Percentiles rank a stretch among this genome's conserved stretches.
phyloP scores from a whole-genome alignment of 352 stramenopile genomes.

The Globisporangium paddicum region DNA sequence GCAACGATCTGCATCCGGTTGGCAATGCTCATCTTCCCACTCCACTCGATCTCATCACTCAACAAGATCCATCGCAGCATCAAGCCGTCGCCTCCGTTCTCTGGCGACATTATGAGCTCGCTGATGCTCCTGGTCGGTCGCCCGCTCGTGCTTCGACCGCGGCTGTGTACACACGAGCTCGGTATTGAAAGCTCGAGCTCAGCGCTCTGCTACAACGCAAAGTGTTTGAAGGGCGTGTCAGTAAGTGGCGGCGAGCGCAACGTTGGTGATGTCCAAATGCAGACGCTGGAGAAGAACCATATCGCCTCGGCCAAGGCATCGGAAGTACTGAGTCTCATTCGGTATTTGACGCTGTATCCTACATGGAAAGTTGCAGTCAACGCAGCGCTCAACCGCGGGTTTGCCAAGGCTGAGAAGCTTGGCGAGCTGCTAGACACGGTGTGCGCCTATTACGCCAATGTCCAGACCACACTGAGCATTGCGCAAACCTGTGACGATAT shows the following conservation, averaged over 20 bases:
- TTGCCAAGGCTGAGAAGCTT: slow-evolving; percentile 47
- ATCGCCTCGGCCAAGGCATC: slow-evolving; percentile 50
- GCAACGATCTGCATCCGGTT: slow-evolving; percentile 79
- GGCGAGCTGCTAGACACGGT: slow-evolving; percentile 57
- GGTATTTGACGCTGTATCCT: slow-evolving; percentile 74
- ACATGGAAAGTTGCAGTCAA: slow-evolving; percentile 80
- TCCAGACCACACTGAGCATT: neutral
- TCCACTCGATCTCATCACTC: slow-evolving; percentile 69
- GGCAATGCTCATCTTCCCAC: slow-evolving; percentile 77
- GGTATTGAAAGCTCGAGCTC: slow-evolving; percentile 68
- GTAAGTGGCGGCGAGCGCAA: slow-evolving; percentile 25
- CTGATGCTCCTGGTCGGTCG: slow-evolving; percentile 63
- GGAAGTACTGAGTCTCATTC: slow-evolving; percentile 57
- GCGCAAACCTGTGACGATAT: neutral
- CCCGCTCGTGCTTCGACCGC: slow-evolving; percentile 57
- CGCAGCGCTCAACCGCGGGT: slow-evolving; percentile 41
- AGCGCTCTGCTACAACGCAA: slow-evolving; percentile 50
- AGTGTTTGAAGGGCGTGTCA: slow-evolving; percentile 57
- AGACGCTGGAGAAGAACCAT: slow-evolving; percentile 26
- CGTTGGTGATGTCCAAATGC: slow-evolving; percentile 7
- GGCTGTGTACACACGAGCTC: slow-evolving; percentile 77
- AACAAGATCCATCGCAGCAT: slow-evolving; percentile 59
- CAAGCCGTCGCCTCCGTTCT: slow-evolving; percentile 16
- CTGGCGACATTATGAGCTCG: slow-evolving; percentile 41
- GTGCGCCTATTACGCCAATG: slow-evolving; percentile 60